Conservation (phyloP, 2,329 filamentous ascomycete species). For the Fusarium sp. region DNA sequence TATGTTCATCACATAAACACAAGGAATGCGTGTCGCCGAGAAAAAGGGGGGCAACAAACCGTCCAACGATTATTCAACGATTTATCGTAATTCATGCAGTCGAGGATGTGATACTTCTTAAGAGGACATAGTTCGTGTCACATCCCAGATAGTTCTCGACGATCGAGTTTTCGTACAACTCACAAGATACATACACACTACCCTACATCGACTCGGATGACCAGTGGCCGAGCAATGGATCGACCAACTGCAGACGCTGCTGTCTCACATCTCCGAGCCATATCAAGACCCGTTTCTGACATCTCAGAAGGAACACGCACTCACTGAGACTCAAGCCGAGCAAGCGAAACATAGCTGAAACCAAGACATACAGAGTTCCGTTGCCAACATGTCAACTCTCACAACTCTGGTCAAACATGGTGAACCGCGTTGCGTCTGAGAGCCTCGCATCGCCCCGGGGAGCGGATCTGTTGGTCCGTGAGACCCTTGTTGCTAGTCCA, state of each 20-base stretch:
- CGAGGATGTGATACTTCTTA: background rate
- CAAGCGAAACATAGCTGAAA: constrained; percentile 42
- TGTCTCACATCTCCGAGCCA: constrained; percentile 21
- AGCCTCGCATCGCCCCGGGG: background rate
- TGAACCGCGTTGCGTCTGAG: constrained; percentile 35
- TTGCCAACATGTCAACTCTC: constrained; percentile 21
- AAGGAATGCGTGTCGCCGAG: constrained; percentile 33
- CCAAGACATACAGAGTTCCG: constrained; percentile 8
- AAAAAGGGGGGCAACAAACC: constrained; percentile 20
- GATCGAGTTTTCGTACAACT: background rate
- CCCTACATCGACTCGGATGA: constrained; percentile 28
- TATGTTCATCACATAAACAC: constrained; percentile 18
- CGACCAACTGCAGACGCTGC: background rate
- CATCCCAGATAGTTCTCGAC: background rate
- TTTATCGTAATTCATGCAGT: background rate
- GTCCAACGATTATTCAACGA: background rate
- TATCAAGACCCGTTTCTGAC: constrained; percentile 16
- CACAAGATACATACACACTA: background rate
- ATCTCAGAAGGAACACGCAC: constrained; percentile 23
- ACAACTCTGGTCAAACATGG: constrained; percentile 21
- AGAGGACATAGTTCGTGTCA: constrained; percentile 2
- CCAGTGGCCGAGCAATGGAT: constrained; percentile 6
- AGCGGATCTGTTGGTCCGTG: constrained; percentile 36
- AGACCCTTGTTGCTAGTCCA: constrained; percentile 14
- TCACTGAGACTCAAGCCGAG: constrained; percentile 9